phyloP scores from a whole-genome alignment of 257 asterid species.

The Ilex asprella region DNA sequence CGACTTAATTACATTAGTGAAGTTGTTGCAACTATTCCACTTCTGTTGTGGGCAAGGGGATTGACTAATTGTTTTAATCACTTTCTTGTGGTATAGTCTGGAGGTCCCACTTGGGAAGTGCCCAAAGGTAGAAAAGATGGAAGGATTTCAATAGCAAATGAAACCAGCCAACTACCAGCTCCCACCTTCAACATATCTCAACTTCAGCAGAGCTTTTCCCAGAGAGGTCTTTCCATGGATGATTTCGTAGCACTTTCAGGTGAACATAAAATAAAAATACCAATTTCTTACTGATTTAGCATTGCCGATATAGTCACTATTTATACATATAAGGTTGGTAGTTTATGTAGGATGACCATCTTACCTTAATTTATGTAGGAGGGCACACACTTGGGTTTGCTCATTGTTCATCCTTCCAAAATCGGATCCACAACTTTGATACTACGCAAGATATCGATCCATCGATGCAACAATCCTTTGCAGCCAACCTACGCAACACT shows the following conservation, averaged over 20 bases:
- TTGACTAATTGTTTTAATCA: background rate
- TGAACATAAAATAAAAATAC: background rate
- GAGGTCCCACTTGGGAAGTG: conserved; percentile 79
- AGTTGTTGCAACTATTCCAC: too few species aligned
- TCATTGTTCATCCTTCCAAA: conserved; percentile 82
- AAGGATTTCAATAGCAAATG: conserved; percentile 55
- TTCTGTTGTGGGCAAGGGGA: too few species aligned
- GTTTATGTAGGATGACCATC: background rate
- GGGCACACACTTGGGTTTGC: conserved; percentile 91
- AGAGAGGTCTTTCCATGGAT: conserved; percentile 66
- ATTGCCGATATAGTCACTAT: background rate
- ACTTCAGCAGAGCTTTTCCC: conserved; percentile 63
- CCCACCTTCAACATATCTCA: conserved; percentile 75
- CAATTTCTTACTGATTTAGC: background rate
- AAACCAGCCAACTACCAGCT: conserved; percentile 52
- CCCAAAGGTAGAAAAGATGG: conserved; percentile 86
- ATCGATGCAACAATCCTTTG: conserved; percentile 47
- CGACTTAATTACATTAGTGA: too few species aligned
- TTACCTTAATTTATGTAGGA: conserved; percentile 31
- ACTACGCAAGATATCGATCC: conserved; percentile 44
- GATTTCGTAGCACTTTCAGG: conserved; percentile 83
- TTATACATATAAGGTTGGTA: too few species aligned
- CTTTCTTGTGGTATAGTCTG: conserved; percentile 42
- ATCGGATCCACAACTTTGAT: conserved; percentile 74
- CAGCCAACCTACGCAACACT: conserved; percentile 35